These are phyloP conservation scores for Populus hybrid DNA, from an alignment of 441 rosid species.

Conservation along the genomic window DNA sequence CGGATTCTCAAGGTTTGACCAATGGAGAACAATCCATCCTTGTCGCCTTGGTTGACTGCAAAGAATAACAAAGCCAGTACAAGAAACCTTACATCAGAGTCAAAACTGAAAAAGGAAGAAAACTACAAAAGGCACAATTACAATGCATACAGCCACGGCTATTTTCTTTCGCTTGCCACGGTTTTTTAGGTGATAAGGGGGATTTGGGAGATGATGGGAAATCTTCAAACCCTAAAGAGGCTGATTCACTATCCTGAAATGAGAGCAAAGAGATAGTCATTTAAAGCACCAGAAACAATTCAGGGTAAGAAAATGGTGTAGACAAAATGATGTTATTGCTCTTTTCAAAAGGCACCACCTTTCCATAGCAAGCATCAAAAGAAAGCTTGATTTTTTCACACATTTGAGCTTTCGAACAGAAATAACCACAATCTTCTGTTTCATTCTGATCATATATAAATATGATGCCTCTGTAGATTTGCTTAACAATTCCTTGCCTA, in stretches of 20 bases:
- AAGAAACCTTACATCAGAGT: background rate
- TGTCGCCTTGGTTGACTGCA: conserved; percentile 73
- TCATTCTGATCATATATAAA: conserved; percentile 66
- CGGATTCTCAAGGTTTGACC: conserved; percentile 94
- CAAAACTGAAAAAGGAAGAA: background rate
- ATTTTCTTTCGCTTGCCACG: conserved; percentile 69
- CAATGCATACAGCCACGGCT: conserved; percentile 55
- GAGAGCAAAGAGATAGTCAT: conserved; percentile 10
- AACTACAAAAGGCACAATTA: background rate
- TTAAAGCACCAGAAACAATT: conserved; percentile 9
- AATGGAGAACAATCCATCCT: conserved; percentile 61
- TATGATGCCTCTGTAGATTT: conserved; percentile 76
- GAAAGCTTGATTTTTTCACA: conserved; percentile 75
- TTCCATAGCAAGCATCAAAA: conserved; percentile 41
- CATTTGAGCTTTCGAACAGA: conserved; percentile 69
- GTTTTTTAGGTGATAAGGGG: conserved; percentile 58
- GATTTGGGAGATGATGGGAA: conserved; percentile 74
- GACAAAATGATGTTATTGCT: background rate
- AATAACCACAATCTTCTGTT: conserved; percentile 76
- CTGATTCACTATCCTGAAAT: conserved; percentile 59
- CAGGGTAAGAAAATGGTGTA: background rate
- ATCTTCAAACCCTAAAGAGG: conserved; percentile 54
- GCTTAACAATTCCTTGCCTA: conserved; percentile 79
- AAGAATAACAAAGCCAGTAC: conserved; percentile 28
- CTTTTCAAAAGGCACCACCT: conserved; percentile 40